A percentile compares a stretch with the other conserved stretches of the same genome.
Conservation (phyloP, 2,329 filamentous ascomycete species). For the Fusarium humuli region DNA sequence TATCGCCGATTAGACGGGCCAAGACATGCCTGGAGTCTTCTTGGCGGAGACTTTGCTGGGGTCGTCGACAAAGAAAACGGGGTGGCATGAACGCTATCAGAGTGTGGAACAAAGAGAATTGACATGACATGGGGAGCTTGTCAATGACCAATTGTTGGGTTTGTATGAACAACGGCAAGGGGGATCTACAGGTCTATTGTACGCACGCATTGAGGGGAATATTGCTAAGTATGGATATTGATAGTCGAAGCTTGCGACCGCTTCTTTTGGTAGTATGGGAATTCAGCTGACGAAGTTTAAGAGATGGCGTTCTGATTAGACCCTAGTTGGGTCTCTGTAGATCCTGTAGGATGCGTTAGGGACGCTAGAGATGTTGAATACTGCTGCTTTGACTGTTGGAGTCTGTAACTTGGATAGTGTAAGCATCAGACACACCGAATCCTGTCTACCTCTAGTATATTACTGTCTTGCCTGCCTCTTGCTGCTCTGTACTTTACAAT, state of each 20-base stretch:
- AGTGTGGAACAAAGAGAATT: conserved; percentile 29
- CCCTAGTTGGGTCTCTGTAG: not conserved
- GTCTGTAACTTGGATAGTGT: not conserved
- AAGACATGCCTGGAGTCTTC: conserved; percentile 20
- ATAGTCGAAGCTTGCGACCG: conserved; percentile 14
- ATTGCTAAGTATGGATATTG: not conserved
- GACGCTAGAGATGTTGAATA: conserved; percentile 1
- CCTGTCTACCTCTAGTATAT: not conserved
- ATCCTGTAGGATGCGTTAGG: conserved; percentile 13
- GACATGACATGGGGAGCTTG: conserved; percentile 7
- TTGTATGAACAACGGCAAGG: not conserved
- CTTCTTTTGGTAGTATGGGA: conserved; percentile 16
- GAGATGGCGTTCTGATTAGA: conserved; percentile 19
- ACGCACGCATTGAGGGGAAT: conserved; percentile 12
- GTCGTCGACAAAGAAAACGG: conserved; percentile 12
- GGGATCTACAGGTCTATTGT: conserved; percentile 28
- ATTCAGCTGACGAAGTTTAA: conserved; percentile 20
- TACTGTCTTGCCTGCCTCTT: not conserved
- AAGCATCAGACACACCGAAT: not conserved
- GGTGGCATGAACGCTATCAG: conserved; percentile 23
- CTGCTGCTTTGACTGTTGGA: not conserved
- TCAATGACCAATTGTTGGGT: conserved; percentile 17
- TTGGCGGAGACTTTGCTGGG: conserved; percentile 20
- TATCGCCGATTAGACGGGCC: conserved; percentile 25
- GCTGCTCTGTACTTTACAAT: not conserved